Evolutionary conservation across 176 grass and related monocot genomes (phyloP).

Genomic region (Oryza officinalis): DNA sequence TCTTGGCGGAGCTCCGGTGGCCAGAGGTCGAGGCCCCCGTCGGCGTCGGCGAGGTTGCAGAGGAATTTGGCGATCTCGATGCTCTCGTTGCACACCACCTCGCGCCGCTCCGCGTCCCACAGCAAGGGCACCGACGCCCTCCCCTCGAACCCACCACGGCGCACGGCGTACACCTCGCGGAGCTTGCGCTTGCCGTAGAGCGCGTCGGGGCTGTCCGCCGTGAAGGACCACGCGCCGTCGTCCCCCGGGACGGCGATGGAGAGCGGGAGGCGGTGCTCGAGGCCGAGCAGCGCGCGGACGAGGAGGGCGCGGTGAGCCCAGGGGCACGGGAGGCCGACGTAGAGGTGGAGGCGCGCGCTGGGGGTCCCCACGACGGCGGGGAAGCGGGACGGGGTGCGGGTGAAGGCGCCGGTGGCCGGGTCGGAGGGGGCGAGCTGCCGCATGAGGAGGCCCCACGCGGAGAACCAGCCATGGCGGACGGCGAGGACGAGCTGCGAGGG

Average conservation of each 20-base stretch:
- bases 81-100: slow-evolving; percentile 97
- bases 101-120: slow-evolving; percentile 72
- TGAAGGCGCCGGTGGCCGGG: slow-evolving; percentile 62
- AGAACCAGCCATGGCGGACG: slow-evolving; percentile 52
- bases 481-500: slow-evolving; percentile 56
- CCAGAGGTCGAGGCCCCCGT: slow-evolving; percentile 47
- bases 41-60: slow-evolving; percentile 33
- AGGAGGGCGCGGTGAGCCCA: slow-evolving; percentile 87
- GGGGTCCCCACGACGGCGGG: slow-evolving; percentile 41
- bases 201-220: slow-evolving; percentile 42
- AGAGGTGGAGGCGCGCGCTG: slow-evolving; percentile 64
- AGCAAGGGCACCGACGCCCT: slow-evolving; percentile 85
- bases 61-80: slow-evolving; percentile 87
- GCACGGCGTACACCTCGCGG: slow-evolving; percentile 79
- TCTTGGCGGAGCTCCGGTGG: slow-evolving; percentile 66
- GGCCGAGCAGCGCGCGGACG: slow-evolving; percentile 59
- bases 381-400: slow-evolving; percentile 56
- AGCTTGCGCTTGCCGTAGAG: slow-evolving; percentile 69
- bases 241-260: slow-evolving; percentile 64
- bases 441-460: slow-evolving; percentile 83
- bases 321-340: slow-evolving; percentile 83
- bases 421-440: slow-evolving; percentile 79
- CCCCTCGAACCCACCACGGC: slow-evolving; percentile 70
- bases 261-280: slow-evolving; percentile 51
- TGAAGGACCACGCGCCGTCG: slow-evolving; percentile 84